phyloP scores from a whole-genome alignment of 176 grass and related monocot species.

The Ensete glaucum region DNA sequence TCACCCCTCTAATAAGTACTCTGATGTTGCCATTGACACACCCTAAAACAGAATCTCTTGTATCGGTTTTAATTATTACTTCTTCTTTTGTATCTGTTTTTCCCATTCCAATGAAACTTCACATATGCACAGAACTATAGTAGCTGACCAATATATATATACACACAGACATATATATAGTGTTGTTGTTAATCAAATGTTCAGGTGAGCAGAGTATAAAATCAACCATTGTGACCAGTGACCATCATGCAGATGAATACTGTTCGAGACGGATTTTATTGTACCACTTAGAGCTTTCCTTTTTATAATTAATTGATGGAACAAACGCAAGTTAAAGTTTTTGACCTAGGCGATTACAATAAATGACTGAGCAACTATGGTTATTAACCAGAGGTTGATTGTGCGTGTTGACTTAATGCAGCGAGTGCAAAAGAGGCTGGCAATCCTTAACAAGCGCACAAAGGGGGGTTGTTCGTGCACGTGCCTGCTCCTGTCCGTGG shows the following conservation, averaged over 20 bases:
- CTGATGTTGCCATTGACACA: neutral
- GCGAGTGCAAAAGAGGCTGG: slow-evolving; percentile 18
- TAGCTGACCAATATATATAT: too few relatives aligned
- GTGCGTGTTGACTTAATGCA: neutral
- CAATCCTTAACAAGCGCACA: slow-evolving; percentile 17
- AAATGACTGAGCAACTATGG: neutral
- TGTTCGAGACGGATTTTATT: too few relatives aligned
- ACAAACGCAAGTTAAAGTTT: neutral
- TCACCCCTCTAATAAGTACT: neutral
- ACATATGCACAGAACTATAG: too few relatives aligned
- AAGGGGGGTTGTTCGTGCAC: slow-evolving; percentile 33
- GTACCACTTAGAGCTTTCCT: too few relatives aligned
- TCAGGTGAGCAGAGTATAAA: too few relatives aligned
- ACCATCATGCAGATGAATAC: too few relatives aligned
- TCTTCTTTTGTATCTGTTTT: neutral
- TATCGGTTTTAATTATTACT: neutral
- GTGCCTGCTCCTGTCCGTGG: slow-evolving; percentile 32
- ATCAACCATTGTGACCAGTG: too few relatives aligned
- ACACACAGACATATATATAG: too few relatives aligned
- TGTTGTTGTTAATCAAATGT: too few relatives aligned
- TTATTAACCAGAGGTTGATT: neutral
- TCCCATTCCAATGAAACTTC: too few relatives aligned
- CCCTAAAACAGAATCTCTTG: too few relatives aligned
- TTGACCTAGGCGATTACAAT: neutral
- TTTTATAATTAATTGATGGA: too few relatives aligned